Conservation (phyloP, 2,329 filamentous ascomycete genomes). For the Alternaria sp. region DNA sequence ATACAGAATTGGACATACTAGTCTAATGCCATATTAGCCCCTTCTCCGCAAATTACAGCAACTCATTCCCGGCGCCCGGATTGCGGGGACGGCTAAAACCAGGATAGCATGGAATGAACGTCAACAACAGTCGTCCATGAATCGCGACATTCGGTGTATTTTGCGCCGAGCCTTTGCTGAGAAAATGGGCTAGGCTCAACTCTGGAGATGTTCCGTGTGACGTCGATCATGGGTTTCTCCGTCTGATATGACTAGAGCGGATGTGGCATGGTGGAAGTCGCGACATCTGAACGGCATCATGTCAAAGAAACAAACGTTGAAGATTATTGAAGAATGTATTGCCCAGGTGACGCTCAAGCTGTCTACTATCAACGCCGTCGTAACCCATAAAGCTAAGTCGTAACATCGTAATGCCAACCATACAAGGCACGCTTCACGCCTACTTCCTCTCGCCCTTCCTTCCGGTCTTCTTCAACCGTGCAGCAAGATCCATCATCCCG, state of each 20-base stretch:
- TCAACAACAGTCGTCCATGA: not conserved
- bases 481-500: slow-evolving; percentile 53
- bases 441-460: slow-evolving; percentile 51
- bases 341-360: not conserved
- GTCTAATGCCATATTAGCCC: slow-evolving; percentile 20
- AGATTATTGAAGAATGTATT: not conserved
- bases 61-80: slow-evolving; percentile 16
- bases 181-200: not conserved
- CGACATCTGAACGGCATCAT: not conserved
- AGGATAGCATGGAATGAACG: not conserved
- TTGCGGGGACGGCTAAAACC: slow-evolving; percentile 20
- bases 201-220: not conserved
- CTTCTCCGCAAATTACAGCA: slow-evolving; percentile 31
- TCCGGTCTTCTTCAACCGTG: slow-evolving; percentile 53
- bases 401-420: not conserved
- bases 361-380: slow-evolving; percentile 14
- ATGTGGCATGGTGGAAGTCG: not conserved
- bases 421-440: not conserved
- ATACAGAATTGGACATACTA: not conserved
- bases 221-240: slow-evolving; percentile 16
- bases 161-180: slow-evolving; percentile 1
- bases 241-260: not conserved
- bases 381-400: slow-evolving; percentile 18
- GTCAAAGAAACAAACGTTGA: not conserved
- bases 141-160: slow-evolving; percentile 17